Evolutionary conservation across 2,329 filamentous ascomycete species (phyloP), one percentile per base, ranked within the genome.

Genomic region (Penicillium sp.): DNA sequence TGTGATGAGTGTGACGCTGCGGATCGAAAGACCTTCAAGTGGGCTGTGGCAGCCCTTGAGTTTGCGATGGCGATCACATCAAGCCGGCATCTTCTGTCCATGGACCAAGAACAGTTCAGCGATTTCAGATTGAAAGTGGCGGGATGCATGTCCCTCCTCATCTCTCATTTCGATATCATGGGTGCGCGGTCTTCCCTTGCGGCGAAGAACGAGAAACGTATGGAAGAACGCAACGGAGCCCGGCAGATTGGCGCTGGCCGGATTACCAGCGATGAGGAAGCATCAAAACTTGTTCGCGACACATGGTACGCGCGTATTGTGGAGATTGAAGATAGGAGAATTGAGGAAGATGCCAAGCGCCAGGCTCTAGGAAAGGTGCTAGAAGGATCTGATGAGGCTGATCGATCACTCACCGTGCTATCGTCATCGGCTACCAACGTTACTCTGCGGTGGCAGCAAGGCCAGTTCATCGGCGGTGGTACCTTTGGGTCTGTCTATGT

Each of bases 151-250:
- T 92, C 91, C 19, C 82, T 99, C 25, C 81, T 99, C 46, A 97
- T 99, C 63, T 97, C 92, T 10, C 94, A 99, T 74, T 99, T 99
- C 67, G 94, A 99, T 73, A 97, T 99, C 74, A 96, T 99, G 89
- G 94, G 94, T 25, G 94, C 94, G 26, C 86, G 93, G 67, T 96
- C 92, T 7, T 97, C 88, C 40, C 82, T 97, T 60, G 94, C 94
- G 11, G 94, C 94, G 5, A 91, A 97, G 75, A 91, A 91, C 2
- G 94, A 99, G 75, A 92, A 91, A 72, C 84, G 90, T 41, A 83
- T 92, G 62, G 93, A 97, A 66, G 88, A 90, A 28, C 84, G 88
- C 50, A 87, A 88, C 28, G 88, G 91, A 67, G 85, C 89, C 67
- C 84, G 88, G 60, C 87, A 87, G 67, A 81, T 94, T 61, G 91